Percentiles rank a stretch among this genome's conserved stretches.
Evolutionary conservation across 2,329 filamentous ascomycete species (phyloP).

Genomic region (Ophiosphaerella korrae): DNA sequence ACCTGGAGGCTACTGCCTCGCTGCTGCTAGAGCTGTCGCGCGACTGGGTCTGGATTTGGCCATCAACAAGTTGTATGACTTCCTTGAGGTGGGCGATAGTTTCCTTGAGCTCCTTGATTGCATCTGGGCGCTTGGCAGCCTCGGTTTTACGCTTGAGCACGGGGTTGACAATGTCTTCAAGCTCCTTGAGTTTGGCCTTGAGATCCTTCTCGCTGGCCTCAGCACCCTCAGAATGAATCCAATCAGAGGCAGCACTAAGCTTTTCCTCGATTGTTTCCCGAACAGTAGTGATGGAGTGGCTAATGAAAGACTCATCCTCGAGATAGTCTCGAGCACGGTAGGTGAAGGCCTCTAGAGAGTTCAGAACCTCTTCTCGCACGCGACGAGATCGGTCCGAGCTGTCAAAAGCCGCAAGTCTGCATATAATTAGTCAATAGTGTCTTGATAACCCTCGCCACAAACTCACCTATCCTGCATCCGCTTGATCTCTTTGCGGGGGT

Average conservation of each 20-base stretch:
- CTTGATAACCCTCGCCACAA: background rate
- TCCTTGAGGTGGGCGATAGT: slow-evolving; percentile 72
- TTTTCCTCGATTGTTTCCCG: slow-evolving; percentile 70
- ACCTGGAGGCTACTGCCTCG: slow-evolving; percentile 41
- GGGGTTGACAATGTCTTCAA: slow-evolving; percentile 78
- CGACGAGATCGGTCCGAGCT: slow-evolving; percentile 78
- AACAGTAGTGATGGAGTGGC: slow-evolving; percentile 71
- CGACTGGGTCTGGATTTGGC: slow-evolving; percentile 73
- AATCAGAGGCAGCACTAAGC: slow-evolving; percentile 75
- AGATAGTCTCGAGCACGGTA: slow-evolving; percentile 87
- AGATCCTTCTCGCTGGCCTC: slow-evolving; percentile 77
- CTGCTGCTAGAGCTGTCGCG: slow-evolving; percentile 52
- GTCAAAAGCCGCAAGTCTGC: slow-evolving; percentile 80
- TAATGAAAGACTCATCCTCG: slow-evolving; percentile 74
- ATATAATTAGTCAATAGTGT: slow-evolving; percentile 15
- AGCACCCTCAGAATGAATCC: slow-evolving; percentile 85
- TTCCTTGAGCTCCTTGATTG: slow-evolving; percentile 69
- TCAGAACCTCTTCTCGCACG: slow-evolving; percentile 82
- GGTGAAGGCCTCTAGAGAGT: slow-evolving; percentile 90
- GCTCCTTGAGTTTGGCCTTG: slow-evolving; percentile 73
- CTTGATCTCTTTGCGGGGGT: slow-evolving; percentile 64
- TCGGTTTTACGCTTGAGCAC: slow-evolving; percentile 79
- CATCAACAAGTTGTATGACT: slow-evolving; percentile 72
- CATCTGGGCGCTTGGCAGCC: slow-evolving; percentile 69
- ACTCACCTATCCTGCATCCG: slow-evolving; percentile 63